These are phyloP conservation scores for Tuber aestivum DNA, from an alignment of 495 filamentous ascomycete genomes.

Conservation along the genomic window DNA sequence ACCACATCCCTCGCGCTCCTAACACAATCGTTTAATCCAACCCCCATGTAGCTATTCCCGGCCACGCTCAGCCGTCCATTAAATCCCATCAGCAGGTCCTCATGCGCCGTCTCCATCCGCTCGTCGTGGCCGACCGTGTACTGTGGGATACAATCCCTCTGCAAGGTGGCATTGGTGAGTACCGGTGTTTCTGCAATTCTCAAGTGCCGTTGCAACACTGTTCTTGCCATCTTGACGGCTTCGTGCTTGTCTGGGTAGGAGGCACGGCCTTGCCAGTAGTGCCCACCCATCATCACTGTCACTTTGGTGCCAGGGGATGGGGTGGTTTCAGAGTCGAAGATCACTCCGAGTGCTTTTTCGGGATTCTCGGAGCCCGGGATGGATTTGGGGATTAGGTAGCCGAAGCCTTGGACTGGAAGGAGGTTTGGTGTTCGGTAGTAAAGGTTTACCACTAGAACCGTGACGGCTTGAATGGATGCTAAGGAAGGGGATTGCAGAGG, in stretches of 20 bases:
- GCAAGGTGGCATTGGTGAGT: slow-evolving; percentile 56
- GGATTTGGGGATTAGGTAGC: slow-evolving; percentile 76
- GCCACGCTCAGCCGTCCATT: slow-evolving; percentile 63
- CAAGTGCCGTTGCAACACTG: slow-evolving; percentile 66
- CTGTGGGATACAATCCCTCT: slow-evolving; percentile 80
- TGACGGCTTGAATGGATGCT: slow-evolving; percentile 58
- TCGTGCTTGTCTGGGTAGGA: slow-evolving; percentile 52
- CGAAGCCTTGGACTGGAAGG: slow-evolving; percentile 66
- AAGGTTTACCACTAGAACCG: slow-evolving; percentile 86
- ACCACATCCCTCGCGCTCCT: slow-evolving; percentile 48
- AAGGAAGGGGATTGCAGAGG: slow-evolving; percentile 44
- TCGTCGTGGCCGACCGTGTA: slow-evolving; percentile 69
- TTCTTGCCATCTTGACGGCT: slow-evolving; percentile 60
- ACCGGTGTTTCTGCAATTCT: slow-evolving; percentile 56
- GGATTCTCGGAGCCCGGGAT: slow-evolving; percentile 68
- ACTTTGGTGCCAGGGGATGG: slow-evolving; percentile 65
- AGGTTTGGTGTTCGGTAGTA: slow-evolving; percentile 65
- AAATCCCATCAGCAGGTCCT: slow-evolving; percentile 54
- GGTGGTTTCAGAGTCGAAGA: slow-evolving; percentile 74
- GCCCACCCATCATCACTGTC: slow-evolving; percentile 91
- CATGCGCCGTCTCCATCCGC: slow-evolving; percentile 56
- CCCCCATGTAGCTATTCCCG: slow-evolving; percentile 64
- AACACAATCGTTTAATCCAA: slow-evolving; percentile 62
- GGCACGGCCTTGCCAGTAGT: slow-evolving; percentile 69
- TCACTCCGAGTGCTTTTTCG: slow-evolving; percentile 77